Evolutionary conservation across 2,329 filamentous ascomycete genomes (phyloP).

Genomic region (Magnaporthales sp.): DNA sequence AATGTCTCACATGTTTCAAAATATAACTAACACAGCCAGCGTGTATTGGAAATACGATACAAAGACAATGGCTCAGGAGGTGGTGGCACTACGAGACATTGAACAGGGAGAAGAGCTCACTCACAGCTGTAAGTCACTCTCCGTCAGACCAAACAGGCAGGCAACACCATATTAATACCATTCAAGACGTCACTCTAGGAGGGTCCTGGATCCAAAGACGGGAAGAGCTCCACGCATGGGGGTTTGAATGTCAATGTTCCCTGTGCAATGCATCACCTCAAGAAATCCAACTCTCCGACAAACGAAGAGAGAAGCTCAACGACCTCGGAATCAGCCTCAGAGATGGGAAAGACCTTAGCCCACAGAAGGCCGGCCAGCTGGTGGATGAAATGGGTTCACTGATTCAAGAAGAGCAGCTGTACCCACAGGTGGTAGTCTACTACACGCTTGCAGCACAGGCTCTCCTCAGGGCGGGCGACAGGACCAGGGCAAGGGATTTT

Average conservation of each 20-base stretch:
- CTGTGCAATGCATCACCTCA: slow-evolving; percentile 19
- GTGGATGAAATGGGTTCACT: slow-evolving; percentile 13
- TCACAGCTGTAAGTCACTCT: slow-evolving; percentile 14
- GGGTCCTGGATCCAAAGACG: slow-evolving; percentile 17
- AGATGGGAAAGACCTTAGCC: slow-evolving; percentile 6
- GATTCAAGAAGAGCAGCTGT: slow-evolving; percentile 16
- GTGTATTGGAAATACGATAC: slow-evolving; percentile 15
- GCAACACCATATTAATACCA: background rate
- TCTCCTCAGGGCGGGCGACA: slow-evolving; percentile 10
- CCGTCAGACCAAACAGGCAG: background rate
- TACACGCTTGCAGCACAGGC: slow-evolving; percentile 16
- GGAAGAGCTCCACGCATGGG: slow-evolving; percentile 18
- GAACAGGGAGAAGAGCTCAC: slow-evolving; percentile 16
- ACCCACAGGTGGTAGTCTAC: slow-evolving; percentile 18
- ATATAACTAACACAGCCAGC: slow-evolving; percentile 2
- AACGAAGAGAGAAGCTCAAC: slow-evolving; percentile 17
- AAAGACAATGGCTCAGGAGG: slow-evolving; percentile 16
- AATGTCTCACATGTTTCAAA: background rate
- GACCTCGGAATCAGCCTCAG: slow-evolving; percentile 14
- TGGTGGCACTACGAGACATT: slow-evolving; percentile 15
- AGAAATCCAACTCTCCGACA: slow-evolving; percentile 20
- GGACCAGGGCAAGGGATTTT: slow-evolving; percentile 7
- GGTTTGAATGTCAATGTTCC: slow-evolving; percentile 23
- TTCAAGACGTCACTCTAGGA: slow-evolving; percentile 17
- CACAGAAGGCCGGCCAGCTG: slow-evolving; percentile 7